These are phyloP conservation scores for Acidiella bohemica DNA, from an alignment of 495 filamentous ascomycete species.

Conservation along the genomic window DNA sequence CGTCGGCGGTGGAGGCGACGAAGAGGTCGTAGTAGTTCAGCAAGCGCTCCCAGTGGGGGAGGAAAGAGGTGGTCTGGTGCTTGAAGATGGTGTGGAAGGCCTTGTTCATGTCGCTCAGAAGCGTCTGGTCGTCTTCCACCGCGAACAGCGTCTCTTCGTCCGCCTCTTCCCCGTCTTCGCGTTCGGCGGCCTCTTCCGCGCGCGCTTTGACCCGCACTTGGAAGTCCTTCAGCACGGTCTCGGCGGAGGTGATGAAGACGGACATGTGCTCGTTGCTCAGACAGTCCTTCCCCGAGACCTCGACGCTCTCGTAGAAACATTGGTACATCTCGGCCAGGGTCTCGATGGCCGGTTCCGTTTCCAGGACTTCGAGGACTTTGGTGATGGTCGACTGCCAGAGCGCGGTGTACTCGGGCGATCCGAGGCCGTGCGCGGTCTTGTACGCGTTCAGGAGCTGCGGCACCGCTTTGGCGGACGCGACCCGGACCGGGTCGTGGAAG, in stretches of 20 bases:
- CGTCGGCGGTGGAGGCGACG: slow-evolving; percentile 60
- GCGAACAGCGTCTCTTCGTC: slow-evolving; percentile 70
- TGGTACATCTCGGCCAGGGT: slow-evolving; percentile 98
- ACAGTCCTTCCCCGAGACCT: slow-evolving; percentile 65
- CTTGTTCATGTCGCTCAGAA: slow-evolving; percentile 99
- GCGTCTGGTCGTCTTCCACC: slow-evolving; percentile 91
- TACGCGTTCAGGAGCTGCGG: slow-evolving; percentile 90
- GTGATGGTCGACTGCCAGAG: slow-evolving; percentile 80
- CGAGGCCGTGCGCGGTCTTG: slow-evolving; percentile 71
- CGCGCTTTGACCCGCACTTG: slow-evolving; percentile 69
- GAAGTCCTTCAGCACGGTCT: slow-evolving; percentile 80
- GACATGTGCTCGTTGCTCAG: slow-evolving; percentile 65
- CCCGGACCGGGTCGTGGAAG: slow-evolving; percentile 96
- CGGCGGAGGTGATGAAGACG: slow-evolving; percentile 71
- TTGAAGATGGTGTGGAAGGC: slow-evolving; percentile 99
- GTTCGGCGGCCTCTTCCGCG: slow-evolving; percentile 58
- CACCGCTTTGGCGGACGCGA: slow-evolving; percentile 86
- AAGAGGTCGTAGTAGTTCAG: slow-evolving; percentile 74
- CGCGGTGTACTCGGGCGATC: slow-evolving; percentile 55
- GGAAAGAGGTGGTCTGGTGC: slow-evolving; percentile 72
- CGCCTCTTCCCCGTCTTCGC: slow-evolving; percentile 72
- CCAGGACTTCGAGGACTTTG: slow-evolving; percentile 89
- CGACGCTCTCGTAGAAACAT: slow-evolving; percentile 98
- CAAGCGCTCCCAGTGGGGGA: slow-evolving; percentile 74
- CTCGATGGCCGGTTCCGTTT: slow-evolving; percentile 86